Evolutionary conservation across 2,329 filamentous ascomycete genomes (phyloP).

Genomic region (Microsporum audouinii): DNA sequence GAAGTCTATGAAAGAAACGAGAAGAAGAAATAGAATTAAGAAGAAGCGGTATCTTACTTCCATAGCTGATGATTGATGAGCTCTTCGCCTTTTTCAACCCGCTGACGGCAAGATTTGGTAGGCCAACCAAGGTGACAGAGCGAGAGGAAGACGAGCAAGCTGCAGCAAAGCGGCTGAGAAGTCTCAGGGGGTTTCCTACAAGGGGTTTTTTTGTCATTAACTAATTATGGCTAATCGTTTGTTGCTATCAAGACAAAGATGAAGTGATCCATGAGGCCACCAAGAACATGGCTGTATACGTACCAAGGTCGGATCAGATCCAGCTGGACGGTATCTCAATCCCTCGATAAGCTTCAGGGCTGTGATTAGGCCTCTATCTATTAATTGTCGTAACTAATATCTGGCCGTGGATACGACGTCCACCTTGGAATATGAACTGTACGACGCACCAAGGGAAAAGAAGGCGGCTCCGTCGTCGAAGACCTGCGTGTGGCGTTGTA

Average conservation of each 20-base stretch:
- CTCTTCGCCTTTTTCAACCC: background rate
- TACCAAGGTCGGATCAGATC: background rate
- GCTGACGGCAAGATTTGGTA: conserved; percentile 12
- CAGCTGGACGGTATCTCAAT: background rate
- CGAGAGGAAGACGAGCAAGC: background rate
- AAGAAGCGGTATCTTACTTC: conserved; percentile 15
- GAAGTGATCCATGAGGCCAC: background rate
- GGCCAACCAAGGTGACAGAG: background rate
- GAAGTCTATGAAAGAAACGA: conserved; percentile 4
- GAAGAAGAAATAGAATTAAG: background rate
- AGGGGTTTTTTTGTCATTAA: no score
- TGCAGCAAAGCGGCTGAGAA: background rate
- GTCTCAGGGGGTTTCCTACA: background rate
- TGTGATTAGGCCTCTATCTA: background rate
- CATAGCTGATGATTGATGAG: conserved; percentile 7
- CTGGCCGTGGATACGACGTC: background rate
- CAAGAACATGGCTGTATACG: background rate
- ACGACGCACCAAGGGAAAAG: background rate
- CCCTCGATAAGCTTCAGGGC: background rate
- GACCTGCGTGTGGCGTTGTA: background rate
- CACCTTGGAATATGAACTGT: background rate
- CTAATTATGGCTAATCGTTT: background rate
- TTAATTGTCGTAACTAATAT: background rate
- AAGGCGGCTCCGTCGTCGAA: background rate
- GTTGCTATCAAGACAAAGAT: background rate